Evolutionary conservation across 83 land plant species (phyloP).

Genomic region (Thuja plicata): DNA sequence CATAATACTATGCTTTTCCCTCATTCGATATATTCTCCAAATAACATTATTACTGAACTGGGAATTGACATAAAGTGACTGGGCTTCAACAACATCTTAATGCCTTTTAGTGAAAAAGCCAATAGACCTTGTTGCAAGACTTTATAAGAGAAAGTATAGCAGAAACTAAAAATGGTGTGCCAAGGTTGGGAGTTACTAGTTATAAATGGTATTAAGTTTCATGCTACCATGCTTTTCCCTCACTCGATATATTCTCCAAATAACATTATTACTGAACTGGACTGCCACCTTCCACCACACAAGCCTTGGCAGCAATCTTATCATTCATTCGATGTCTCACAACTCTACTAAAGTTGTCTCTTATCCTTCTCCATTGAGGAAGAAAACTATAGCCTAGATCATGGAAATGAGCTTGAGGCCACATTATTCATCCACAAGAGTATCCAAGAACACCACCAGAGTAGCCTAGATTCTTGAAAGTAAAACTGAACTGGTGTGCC

Average conservation of each 20-base stretch:
- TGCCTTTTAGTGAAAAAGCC: slow-evolving; percentile 21
- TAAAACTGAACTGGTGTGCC: slow-evolving; percentile 32
- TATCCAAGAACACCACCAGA: background rate
- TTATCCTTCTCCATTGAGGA: background rate
- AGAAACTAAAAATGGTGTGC: slow-evolving; percentile 15
- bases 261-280: background rate
- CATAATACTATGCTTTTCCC: no score
- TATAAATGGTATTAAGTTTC: slow-evolving; percentile 49
- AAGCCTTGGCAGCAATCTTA: background rate
- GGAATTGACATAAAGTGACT: slow-evolving; percentile 13
- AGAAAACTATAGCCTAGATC: background rate
- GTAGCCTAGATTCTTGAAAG: background rate
- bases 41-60: no score
- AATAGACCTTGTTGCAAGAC: slow-evolving; percentile 30
- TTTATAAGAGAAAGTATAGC: slow-evolving; percentile 39
- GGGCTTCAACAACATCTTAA: slow-evolving; percentile 43
- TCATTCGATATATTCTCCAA: no score
- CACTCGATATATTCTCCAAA: background rate
- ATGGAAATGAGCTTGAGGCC: background rate
- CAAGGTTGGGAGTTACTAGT: slow-evolving; percentile 12
- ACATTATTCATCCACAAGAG: background rate
- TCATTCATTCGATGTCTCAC: background rate
- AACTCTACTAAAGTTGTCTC: background rate
- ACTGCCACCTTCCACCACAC: background rate
- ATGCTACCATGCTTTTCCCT: background rate